phyloP scores from a whole-genome alignment of 768 basidiomycete species.

The Auricularia sp. region DNA sequence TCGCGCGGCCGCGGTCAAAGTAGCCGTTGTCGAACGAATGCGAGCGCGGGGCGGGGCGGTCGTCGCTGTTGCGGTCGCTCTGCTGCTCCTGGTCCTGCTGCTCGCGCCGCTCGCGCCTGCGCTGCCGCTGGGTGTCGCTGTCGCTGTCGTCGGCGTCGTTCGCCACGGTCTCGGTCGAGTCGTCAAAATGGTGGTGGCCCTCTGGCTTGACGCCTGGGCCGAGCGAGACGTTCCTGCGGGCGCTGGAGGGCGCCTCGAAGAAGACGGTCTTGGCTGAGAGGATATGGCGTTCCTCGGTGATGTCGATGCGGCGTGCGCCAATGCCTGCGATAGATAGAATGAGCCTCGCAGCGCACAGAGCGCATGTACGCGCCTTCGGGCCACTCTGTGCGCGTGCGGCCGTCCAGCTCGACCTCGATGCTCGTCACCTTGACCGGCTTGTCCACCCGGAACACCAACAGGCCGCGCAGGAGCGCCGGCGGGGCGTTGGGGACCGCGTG shows the following conservation, averaged over 20 bases:
- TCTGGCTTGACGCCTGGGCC: constrained; percentile 42
- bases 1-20: not conserved
- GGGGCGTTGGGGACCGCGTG: constrained; percentile 21
- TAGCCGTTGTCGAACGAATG: not conserved
- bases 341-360: not conserved
- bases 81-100: no score
- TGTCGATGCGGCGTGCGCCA: constrained; percentile 64
- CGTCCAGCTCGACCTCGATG: constrained; percentile 73
- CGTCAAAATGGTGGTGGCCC: constrained; percentile 18
- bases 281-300: constrained; percentile 67
- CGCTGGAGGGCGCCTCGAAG: constrained; percentile 50
- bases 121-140: not conserved
- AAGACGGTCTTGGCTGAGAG: constrained; percentile 63
- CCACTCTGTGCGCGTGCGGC: constrained; percentile 65
- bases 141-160: not conserved
- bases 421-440: constrained; percentile 82
- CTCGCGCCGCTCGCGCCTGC: not conserved
- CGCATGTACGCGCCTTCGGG: constrained; percentile 58
- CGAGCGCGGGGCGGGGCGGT: not conserved
- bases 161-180: not conserved
- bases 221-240: constrained; percentile 39
- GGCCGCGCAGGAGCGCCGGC: constrained; percentile 53
- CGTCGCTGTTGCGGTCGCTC: no score
- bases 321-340: constrained; percentile 31
- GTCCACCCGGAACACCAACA: constrained; percentile 49